Conservation (phyloP, 441 rosid species). For the Flueggea neowawraea region DNA sequence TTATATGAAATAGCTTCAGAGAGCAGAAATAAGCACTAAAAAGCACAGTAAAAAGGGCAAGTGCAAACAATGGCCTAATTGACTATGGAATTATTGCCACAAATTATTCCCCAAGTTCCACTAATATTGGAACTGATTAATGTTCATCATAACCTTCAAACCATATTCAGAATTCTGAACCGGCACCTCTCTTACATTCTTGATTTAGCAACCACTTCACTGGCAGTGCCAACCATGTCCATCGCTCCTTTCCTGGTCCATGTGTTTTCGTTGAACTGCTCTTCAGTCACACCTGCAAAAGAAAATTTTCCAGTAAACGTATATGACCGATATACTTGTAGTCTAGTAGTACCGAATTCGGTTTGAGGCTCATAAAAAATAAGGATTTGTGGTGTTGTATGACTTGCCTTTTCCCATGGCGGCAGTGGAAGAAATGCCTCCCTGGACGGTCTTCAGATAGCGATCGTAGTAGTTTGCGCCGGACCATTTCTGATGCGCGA, state of each 20-base stretch:
- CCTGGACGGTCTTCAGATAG: slow-evolving; percentile 90
- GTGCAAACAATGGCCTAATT: slow-evolving; percentile 8
- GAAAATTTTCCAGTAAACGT: no score
- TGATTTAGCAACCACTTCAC: slow-evolving; percentile 69
- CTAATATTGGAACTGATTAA: slow-evolving; percentile 22
- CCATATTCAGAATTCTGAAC: slow-evolving; percentile 8
- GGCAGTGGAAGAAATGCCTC: slow-evolving; percentile 93
- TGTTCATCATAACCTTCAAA: slow-evolving; percentile 1
- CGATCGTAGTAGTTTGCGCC: slow-evolving; percentile 86
- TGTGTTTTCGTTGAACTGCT: slow-evolving; percentile 78
- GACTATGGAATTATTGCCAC: slow-evolving; percentile 22
- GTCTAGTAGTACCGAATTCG: no score
- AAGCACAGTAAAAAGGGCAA: no score
- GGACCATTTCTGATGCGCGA: slow-evolving; percentile 96
- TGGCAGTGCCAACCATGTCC: slow-evolving; percentile 44
- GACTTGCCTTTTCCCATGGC: slow-evolving; percentile 94
- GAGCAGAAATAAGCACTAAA: no score
- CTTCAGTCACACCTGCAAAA: slow-evolving; percentile 81
- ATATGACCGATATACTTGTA: no score
- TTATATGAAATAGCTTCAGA: no score
- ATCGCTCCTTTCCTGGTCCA: slow-evolving; percentile 70
- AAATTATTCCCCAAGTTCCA: slow-evolving; percentile 28
- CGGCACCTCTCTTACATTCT: slow-evolving; percentile 44
- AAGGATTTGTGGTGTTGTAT: no score
- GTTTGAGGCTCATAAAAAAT: no score